Evolutionary conservation across 306 rosid species (phyloP), one percentile per base, ranked within the genome.

Genomic region (Lablab purpureus): DNA sequence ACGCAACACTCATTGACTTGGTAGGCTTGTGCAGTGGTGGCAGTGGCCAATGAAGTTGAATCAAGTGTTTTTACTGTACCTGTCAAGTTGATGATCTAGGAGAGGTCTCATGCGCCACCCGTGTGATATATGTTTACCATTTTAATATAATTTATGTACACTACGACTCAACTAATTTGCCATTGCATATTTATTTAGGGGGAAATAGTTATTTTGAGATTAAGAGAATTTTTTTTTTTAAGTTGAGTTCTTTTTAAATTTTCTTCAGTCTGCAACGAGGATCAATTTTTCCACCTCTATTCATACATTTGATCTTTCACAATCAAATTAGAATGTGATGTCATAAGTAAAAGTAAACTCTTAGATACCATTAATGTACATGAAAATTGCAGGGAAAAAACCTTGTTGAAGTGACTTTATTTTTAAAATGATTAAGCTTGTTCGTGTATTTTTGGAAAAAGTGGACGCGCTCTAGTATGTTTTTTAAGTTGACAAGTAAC

Each of bases 1-100:
- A 95, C 52, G 85, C 93, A 66, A 95, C 99, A 55, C 75, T 92
- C 70, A 90, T 91, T 86, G 97, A 95, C 81, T 85, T 95, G 79
- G 90, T 91, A 59, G 83, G 92, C 84, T 87, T 91, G 87, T 91
- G 97, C 76, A 79, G 84, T 14, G 89, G 93, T 67, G 91, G 90
- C 5, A 72, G 89, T n/a, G 73, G 90, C 77, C 84, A 79, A 71
- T 88, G 84, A 87, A 78, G 34, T 25, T 80, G 79, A 66, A 15
- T 47, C 21, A 9, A 32, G 1, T 63, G 68, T 32, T 63, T 46
- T 37, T 81, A 40, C 37, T 64, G 27, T 37, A 56, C 65, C 63
- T 41, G 23, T 50, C 30, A 40, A 51, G 21, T 51, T 18, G 19
- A 45, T 67, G 18, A 71, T 62, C 58, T 67, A 52, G 18, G 22